A percentile compares a stretch with the other conserved stretches of the same genome.
Evolutionary conservation across 83 land plant genomes (phyloP).

Genomic region (Picea engelmannii): DNA sequence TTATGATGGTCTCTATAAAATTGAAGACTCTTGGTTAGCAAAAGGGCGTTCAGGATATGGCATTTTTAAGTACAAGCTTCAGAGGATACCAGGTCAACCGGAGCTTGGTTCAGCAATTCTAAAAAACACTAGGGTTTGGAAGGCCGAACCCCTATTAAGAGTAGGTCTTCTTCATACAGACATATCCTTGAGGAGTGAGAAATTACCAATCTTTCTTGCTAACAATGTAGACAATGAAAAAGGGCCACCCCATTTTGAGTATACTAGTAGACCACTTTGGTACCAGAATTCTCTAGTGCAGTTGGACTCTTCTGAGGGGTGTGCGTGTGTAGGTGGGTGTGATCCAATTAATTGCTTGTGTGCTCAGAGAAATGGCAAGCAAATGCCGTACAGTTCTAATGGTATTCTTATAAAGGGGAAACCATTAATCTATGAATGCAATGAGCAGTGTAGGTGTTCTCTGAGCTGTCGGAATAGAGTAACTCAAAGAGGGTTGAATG

Average conservation of each 20-base stretch:
- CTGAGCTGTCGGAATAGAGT: slow-evolving; percentile 68
- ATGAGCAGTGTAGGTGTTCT: slow-evolving; percentile 63
- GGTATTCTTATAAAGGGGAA: slow-evolving; percentile 60
- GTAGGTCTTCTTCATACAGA: slow-evolving; percentile 52
- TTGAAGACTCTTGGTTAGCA: slow-evolving; percentile 50
- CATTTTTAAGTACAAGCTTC: slow-evolving; percentile 72
- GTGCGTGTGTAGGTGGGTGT: slow-evolving; percentile 49
- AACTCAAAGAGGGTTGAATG: slow-evolving; percentile 63
- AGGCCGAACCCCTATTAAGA: background rate
- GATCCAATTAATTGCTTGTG: slow-evolving; percentile 39
- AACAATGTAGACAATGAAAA: slow-evolving; percentile 64
- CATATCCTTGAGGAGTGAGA: slow-evolving; percentile 61
- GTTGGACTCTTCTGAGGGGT: slow-evolving; percentile 28
- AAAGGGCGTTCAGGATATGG: slow-evolving; percentile 70
- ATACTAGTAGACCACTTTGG: slow-evolving; percentile 46
- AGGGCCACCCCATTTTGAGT: slow-evolving; percentile 53
- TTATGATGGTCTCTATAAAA: slow-evolving; percentile 86
- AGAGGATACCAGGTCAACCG: slow-evolving; percentile 59
- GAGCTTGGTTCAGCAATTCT: slow-evolving; percentile 74
- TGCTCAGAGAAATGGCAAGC: slow-evolving; percentile 60
- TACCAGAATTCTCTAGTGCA: slow-evolving; percentile 28
- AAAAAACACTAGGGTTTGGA: slow-evolving; percentile 18
- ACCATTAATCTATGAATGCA: slow-evolving; percentile 81
- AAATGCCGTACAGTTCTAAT: slow-evolving; percentile 49
- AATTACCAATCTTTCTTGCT: slow-evolving; percentile 58